phyloP scores from a whole-genome alignment of 164 flowering plant genomes.

The Magnolia sinica region DNA sequence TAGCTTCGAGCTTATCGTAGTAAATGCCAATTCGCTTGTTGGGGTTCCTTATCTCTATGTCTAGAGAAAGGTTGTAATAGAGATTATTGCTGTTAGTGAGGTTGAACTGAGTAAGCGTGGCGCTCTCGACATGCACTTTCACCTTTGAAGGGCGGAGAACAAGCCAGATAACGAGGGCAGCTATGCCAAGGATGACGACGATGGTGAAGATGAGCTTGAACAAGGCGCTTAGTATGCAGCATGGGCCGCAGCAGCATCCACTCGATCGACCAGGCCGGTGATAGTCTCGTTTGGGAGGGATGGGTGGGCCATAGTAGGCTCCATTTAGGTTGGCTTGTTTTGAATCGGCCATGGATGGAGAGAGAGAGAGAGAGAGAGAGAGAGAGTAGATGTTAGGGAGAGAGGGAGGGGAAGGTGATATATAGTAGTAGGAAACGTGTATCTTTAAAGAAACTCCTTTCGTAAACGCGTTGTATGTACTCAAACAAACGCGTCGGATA shows the following conservation, averaged over 20 bases:
- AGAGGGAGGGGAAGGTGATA: background rate
- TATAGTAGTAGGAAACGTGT: background rate
- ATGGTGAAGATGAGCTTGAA: slow-evolving; percentile 22
- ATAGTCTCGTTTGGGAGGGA: slow-evolving; percentile 36
- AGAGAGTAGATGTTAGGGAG: background rate
- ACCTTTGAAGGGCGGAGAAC: slow-evolving; percentile 28
- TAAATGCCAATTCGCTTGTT: slow-evolving; percentile 35
- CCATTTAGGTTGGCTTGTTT: slow-evolving; percentile 30
- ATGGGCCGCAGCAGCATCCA: slow-evolving; percentile 15
- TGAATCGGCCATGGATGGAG: slow-evolving; percentile 15
- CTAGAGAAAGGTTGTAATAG: slow-evolving; percentile 29
- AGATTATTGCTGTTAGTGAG: slow-evolving; percentile 20
- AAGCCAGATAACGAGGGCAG: slow-evolving; percentile 35
- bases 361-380: background rate
- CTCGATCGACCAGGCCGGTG: slow-evolving; percentile 28
- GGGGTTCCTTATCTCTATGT: slow-evolving; percentile 34
- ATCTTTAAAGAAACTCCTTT: too few species aligned
- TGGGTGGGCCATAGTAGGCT: slow-evolving; percentile 40
- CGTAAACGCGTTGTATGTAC: too few species aligned
- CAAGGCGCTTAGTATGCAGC: slow-evolving; percentile 29
- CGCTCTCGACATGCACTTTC: slow-evolving; percentile 33
- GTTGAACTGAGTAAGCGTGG: slow-evolving; percentile 29
- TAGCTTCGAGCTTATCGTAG: slow-evolving; percentile 35
- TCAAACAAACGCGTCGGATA: too few species aligned
- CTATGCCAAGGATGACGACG: slow-evolving; percentile 24